Conservation (phyloP, 2,329 filamentous ascomycete species). For the Cladosporium oxysporum region DNA sequence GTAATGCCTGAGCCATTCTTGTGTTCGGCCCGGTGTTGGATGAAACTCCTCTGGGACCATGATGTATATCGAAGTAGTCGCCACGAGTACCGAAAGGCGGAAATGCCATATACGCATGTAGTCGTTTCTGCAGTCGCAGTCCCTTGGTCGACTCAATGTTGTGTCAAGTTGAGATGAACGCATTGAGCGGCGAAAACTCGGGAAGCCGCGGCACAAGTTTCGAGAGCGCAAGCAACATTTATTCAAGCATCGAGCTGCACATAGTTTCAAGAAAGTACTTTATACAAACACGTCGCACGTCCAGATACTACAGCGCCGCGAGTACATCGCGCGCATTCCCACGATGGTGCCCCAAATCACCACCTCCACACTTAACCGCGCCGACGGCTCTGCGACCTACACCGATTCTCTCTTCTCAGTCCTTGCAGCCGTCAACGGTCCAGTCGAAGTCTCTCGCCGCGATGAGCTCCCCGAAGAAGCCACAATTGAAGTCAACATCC, state of each 20-base stretch:
- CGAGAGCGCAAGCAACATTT: slow-evolving; percentile 4
- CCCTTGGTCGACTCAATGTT: not conserved
- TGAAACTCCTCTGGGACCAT: not conserved
- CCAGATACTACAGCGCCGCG: not conserved
- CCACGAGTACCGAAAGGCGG: not conserved
- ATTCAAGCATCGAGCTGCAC: not conserved
- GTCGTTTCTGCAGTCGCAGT: not conserved
- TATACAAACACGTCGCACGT: not conserved
- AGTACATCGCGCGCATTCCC: not conserved
- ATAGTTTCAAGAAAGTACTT: not conserved
- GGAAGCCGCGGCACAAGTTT: slow-evolving; percentile 3
- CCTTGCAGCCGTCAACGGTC: slow-evolving; percentile 85
- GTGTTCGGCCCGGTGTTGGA: not conserved
- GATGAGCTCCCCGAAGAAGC: slow-evolving; percentile 94
- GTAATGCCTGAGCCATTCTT: not conserved
- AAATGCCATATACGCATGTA: not conserved
- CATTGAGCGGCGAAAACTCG: not conserved
- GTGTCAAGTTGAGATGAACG: not conserved
- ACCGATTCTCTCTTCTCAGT: slow-evolving; percentile 76
- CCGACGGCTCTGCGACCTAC: slow-evolving; percentile 80
- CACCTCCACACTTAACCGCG: slow-evolving; percentile 59
- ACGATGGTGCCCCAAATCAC: slow-evolving; percentile 31
- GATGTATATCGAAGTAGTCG: not conserved
- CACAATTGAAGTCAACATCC: slow-evolving; percentile 82
- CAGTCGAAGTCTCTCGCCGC: slow-evolving; percentile 82